Evolutionary conservation across 257 asterid genomes (phyloP).

Genomic region (Rhazya stricta): DNA sequence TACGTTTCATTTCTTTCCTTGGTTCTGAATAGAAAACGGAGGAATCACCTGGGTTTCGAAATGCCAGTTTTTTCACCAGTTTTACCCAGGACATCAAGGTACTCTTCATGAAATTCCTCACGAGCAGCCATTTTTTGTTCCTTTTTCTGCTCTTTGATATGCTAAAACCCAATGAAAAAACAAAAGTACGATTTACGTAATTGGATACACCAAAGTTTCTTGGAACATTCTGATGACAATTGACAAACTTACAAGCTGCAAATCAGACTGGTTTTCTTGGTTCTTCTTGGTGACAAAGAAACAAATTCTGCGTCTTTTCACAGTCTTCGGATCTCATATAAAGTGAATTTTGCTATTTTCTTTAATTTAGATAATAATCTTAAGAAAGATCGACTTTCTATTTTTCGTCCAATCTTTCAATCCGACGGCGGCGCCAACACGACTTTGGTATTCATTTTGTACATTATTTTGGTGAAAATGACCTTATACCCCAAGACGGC

Average conservation of each 20-base stretch:
- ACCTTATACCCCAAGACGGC: no score
- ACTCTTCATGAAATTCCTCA: conserved; percentile 39
- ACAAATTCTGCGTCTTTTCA: no score
- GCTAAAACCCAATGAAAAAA: neutral
- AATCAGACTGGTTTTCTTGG: neutral
- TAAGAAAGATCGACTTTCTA: no score
- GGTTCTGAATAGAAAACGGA: neutral
- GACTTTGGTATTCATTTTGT: no score
- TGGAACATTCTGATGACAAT: neutral
- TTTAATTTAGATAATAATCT: no score
- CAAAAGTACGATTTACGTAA: neutral
- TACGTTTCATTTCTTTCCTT: neutral
- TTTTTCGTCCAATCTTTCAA: no score
- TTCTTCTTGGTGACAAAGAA: no score
- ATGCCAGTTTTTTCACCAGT: conserved; percentile 74
- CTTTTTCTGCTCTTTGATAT: neutral
- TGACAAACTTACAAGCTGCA: neutral
- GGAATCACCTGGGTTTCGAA: conserved; percentile 70
- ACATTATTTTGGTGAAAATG: no score
- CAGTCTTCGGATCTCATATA: no score
- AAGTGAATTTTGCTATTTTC: no score
- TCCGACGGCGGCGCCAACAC: no score
- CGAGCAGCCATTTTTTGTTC: conserved; percentile 22
- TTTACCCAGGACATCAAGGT: conserved; percentile 68
- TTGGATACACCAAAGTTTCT: neutral